Evolutionary conservation across 768 basidiomycete genomes (phyloP).

Genomic region (Paxillus involutus): DNA sequence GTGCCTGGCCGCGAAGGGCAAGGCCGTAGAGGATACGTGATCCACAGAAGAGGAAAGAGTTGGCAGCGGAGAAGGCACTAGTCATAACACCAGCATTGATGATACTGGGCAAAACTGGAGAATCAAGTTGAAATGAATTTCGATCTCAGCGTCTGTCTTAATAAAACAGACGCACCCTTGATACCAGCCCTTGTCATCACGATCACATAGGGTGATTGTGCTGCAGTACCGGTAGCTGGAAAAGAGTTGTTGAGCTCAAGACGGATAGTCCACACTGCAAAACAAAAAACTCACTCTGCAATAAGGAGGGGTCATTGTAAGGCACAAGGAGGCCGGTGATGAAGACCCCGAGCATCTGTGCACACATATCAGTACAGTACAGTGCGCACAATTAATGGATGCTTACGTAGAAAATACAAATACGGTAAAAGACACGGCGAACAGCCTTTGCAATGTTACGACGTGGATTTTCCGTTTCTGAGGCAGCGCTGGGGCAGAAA

Average conservation of each 20-base stretch:
- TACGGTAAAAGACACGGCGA: conserved; percentile 75
- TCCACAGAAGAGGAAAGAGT: conserved; percentile 58
- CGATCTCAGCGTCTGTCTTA: neutral
- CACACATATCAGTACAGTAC: neutral
- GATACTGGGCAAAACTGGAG: conserved; percentile 49
- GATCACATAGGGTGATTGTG: conserved; percentile 80
- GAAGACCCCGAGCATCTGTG: conserved; percentile 63
- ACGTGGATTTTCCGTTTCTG: conserved; percentile 75
- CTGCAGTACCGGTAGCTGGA: conserved; percentile 51
- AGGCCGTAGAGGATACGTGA: conserved; percentile 41
- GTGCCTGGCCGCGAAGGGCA: conserved; percentile 50
- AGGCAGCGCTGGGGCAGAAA: conserved; percentile 52
- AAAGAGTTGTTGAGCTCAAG: neutral
- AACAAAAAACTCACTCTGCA: conserved; percentile 32
- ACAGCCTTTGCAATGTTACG: conserved; percentile 77
- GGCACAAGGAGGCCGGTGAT: conserved; percentile 77
- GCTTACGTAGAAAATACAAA: conserved; percentile 71
- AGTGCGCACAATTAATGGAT: neutral
- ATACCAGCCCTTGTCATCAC: conserved; percentile 71
- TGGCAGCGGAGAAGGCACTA: conserved; percentile 70
- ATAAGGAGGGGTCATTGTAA: conserved; percentile 52
- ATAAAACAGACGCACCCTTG: conserved; percentile 37
- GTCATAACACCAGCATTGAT: conserved; percentile 74
- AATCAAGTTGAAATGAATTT: neutral
- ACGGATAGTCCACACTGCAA: neutral